A percentile compares a stretch with the other conserved stretches of the same genome.
These are phyloP conservation scores for Boletus pseudo-olivaceus DNA, from an alignment of 768 basidiomycete species.

Conservation along the genomic window DNA sequence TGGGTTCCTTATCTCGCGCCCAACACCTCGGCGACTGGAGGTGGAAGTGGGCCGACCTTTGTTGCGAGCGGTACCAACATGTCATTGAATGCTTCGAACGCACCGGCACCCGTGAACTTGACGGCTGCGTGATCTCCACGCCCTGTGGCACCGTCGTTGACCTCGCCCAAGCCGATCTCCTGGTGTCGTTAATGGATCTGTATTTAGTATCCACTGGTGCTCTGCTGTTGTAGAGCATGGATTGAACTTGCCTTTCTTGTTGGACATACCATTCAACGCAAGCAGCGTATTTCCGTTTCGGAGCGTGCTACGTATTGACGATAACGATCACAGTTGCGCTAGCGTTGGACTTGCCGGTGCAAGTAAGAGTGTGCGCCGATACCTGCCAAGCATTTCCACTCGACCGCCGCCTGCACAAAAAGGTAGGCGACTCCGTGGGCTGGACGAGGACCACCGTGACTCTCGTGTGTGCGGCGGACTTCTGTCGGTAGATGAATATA, in stretches of 20 bases:
- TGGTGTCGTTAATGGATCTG: not conserved
- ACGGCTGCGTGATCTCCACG: slow-evolving; percentile 14
- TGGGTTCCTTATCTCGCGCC: slow-evolving; percentile 44
- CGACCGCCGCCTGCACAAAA: too few species aligned
- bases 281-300: not conserved
- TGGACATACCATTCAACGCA: not conserved
- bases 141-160: not conserved
- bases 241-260: not conserved
- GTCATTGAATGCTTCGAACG: slow-evolving; percentile 26
- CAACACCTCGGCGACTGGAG: slow-evolving; percentile 31
- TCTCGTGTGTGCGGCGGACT: too few species aligned
- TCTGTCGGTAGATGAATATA: too few species aligned
- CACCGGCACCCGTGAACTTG: slow-evolving; percentile 40
- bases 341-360: too few species aligned
- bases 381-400: too few species aligned
- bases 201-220: slow-evolving; percentile 11
- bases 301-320: not conserved
- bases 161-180: too few species aligned
- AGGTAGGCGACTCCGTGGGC: too few species aligned
- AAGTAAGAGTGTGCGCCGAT: too few species aligned
- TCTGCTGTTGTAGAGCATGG: slow-evolving; percentile 13
- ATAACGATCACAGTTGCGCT: not conserved
- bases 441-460: too few species aligned
- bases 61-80: slow-evolving; percentile 30
- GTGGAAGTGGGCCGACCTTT: slow-evolving; percentile 40